phyloP scores from a whole-genome alignment of 129 eudicot genomes.

The Ambrosia trifida region DNA sequence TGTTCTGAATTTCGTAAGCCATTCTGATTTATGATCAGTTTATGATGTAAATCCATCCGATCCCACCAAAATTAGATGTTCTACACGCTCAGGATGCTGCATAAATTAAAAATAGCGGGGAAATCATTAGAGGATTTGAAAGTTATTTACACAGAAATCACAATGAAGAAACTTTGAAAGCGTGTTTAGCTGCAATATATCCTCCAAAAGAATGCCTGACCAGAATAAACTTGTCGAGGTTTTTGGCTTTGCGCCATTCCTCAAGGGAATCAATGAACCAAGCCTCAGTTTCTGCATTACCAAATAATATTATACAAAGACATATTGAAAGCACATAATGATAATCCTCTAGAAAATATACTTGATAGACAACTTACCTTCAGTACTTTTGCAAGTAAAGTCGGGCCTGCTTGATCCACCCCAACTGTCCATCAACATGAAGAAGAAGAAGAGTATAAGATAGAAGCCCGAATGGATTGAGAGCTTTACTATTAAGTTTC shows the following conservation, averaged over 20 bases:
- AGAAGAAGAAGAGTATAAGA: constrained; percentile 5
- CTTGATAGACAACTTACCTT: constrained; percentile 53
- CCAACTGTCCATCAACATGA: constrained; percentile 63
- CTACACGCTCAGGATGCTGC: constrained; percentile 74
- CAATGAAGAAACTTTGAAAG: constrained; percentile 36
- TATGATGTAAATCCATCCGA: constrained; percentile 74
- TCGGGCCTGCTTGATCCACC: constrained; percentile 99
- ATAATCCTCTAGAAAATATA: not conserved
- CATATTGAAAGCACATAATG: not conserved
- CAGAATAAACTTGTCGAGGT: constrained; percentile 65
- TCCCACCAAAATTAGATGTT: constrained; percentile 74
- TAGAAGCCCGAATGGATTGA: not conserved
- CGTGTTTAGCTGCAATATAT: constrained; percentile 74
- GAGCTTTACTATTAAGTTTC: not conserved
- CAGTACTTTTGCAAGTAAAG: constrained; percentile 96
- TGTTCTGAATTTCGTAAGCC: constrained; percentile 58
- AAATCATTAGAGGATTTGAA: constrained; percentile 24
- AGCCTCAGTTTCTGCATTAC: constrained; percentile 67
- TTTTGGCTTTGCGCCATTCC: constrained; percentile 85
- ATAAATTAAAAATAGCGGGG: constrained; percentile 42
- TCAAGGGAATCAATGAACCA: constrained; percentile 87
- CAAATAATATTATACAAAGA: not conserved
- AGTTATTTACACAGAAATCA: not conserved
- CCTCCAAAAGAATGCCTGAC: constrained; percentile 94
- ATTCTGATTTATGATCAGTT: constrained; percentile 51